Evolutionary conservation across 306 rosid genomes (phyloP).

Genomic region (Trifolium pratense): DNA sequence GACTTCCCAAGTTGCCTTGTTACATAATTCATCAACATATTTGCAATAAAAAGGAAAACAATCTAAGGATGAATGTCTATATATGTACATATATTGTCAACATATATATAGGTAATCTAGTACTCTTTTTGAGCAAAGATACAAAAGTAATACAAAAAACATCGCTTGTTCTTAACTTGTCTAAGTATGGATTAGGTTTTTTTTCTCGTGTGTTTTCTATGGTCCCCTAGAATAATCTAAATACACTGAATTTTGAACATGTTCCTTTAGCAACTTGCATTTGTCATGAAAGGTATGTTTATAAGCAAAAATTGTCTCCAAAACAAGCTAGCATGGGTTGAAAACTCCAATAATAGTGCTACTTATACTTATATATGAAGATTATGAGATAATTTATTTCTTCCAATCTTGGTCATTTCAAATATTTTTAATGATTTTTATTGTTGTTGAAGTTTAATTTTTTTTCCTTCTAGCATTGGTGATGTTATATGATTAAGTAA

Average conservation of each 20-base stretch:
- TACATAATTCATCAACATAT: constrained; percentile 7
- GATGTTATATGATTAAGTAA: background rate
- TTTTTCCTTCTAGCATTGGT: constrained; percentile 4
- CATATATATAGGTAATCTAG: background rate
- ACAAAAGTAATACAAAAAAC: background rate
- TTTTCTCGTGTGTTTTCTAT: constrained; percentile 1
- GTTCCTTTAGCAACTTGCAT: background rate
- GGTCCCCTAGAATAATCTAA: constrained; percentile 1
- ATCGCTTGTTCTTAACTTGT: background rate
- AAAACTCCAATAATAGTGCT: constrained; percentile 22
- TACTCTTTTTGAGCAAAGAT: no score
- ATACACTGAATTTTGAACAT: background rate
- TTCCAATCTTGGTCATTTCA: background rate
- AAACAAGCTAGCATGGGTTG: constrained; percentile 37
- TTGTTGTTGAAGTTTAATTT: constrained; percentile 1
- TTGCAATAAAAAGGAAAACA: background rate
- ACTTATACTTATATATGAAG: background rate
- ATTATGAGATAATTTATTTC: background rate
- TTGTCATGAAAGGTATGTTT: constrained; percentile 17
- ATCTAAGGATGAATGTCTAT: background rate
- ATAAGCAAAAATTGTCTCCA: constrained; percentile 33
- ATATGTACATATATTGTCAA: background rate
- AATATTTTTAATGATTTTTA: constrained; percentile 6
- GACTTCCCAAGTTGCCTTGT: background rate
- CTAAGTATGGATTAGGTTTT: background rate